Evolutionary conservation across 2,329 filamentous ascomycete genomes (phyloP).

Genomic region (Pezicula carpinea): DNA sequence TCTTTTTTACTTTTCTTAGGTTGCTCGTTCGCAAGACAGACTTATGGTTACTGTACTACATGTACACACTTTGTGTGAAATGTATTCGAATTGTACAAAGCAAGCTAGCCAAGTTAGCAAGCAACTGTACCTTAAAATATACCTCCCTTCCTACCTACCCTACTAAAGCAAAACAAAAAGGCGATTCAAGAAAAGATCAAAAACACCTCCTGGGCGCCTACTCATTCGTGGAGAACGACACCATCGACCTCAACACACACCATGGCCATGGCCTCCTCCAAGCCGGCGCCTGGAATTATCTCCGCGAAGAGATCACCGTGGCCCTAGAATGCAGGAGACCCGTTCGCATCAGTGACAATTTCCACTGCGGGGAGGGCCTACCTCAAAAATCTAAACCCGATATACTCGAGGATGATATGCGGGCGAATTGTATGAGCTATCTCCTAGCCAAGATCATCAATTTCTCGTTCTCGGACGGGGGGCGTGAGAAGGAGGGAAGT

Average conservation of each 20-base stretch:
- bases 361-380: slow-evolving; percentile 33
- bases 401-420: slow-evolving; percentile 28
- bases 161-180: not conserved
- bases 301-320: slow-evolving; percentile 49
- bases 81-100: too few species aligned
- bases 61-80: too few species aligned
- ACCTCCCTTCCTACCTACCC: not conserved
- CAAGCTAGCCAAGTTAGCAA: not conserved
- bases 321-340: slow-evolving; percentile 28
- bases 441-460: slow-evolving; percentile 42
- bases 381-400: too few species aligned
- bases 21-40: too few species aligned
- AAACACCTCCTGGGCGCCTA: slow-evolving; percentile 13
- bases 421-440: slow-evolving; percentile 37
- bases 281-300: slow-evolving; percentile 46
- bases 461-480: slow-evolving; percentile 27
- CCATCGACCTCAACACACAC: slow-evolving; percentile 7
- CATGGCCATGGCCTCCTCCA: slow-evolving; percentile 24
- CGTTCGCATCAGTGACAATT: slow-evolving; percentile 16
- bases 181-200: slow-evolving; percentile 8
- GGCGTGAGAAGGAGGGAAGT: slow-evolving; percentile 18
- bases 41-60: too few species aligned
- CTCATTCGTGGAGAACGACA: slow-evolving; percentile 4
- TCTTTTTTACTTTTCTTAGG: too few species aligned
- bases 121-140: too few species aligned